Evolutionary conservation across 192 early-diverging fungal genomes (phyloP).

Genomic region (Backusella liffmaniae): DNA sequence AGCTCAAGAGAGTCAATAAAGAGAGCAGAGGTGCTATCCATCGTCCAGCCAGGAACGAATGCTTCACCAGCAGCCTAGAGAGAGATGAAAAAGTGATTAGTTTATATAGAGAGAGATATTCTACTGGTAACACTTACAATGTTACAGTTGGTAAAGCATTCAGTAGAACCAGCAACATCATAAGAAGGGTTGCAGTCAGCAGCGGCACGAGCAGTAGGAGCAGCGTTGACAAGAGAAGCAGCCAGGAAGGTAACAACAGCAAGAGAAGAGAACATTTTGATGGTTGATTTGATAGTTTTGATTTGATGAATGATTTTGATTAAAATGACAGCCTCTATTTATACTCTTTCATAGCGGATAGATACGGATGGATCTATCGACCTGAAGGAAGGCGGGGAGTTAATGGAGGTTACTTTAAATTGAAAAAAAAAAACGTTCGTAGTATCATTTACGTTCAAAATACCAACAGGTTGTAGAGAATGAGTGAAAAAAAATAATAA

Average conservation of each 20-base stretch:
- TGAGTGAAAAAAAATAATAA: background rate
- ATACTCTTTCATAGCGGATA: background rate
- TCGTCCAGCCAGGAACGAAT: background rate
- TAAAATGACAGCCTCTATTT: background rate
- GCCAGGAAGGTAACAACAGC: background rate
- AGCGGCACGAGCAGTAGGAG: background rate
- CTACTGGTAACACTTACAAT: background rate
- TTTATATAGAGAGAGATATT: no score
- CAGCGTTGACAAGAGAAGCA: conserved; percentile 1
- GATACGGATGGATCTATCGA: background rate
- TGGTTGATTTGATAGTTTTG: background rate
- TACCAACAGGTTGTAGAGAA: background rate
- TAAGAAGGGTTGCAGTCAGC: conserved; percentile 3
- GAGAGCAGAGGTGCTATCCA: conserved; percentile 1
- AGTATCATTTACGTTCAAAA: background rate
- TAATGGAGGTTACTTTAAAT: background rate
- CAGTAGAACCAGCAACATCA: conserved; percentile 3
- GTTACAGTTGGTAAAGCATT: conserved; percentile 1
- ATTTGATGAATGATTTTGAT: background rate
- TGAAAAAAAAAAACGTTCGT: background rate
- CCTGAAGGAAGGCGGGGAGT: background rate
- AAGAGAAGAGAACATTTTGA: conserved; percentile 6
- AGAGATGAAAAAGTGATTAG: no score
- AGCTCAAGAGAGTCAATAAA: background rate
- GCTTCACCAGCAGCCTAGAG: background rate